Base-by-base conservation (phyloP, 2,329 filamentous ascomycete genomes). In the Neonectria coccinea region DNA sequence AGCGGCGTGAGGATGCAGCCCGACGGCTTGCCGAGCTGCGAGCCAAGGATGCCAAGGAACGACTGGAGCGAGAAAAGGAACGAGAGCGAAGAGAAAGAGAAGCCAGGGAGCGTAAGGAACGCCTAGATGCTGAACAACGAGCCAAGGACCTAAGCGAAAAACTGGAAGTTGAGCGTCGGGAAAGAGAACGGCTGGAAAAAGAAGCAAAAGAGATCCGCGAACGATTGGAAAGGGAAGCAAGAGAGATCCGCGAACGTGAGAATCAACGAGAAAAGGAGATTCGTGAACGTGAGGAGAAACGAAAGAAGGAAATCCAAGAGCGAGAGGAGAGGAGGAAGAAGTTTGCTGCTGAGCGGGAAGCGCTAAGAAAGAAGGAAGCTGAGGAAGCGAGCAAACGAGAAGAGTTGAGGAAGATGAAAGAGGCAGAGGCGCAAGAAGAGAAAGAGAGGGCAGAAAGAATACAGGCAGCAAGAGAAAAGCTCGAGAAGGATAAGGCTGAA, bases 1-100 rank as follows among this genome's bases (percentile, higher is more conserved):
- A 87, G 68, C 82, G 85, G 66, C 85, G 83, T 44, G 86, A 88
- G 36, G 86, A 88, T n/a, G 79, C 84, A 3, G 81, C 84, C 39
- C 84, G 80, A 62, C 79, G 83, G 58, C 74, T 88, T 2, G 84
- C 81, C 33, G 86, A 89, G 68, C 77, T 86, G 11, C 83, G 86
- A 41, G 87, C 88, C 48, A 88, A 85, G 69, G 85, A 88, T 29
- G 83, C 84, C 14, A 81, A 79, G 45, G 83, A 84, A 73, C 79
- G 81, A 39, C 74, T 78, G 47, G 79, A 82, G 59, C 73, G 80
- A 11, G 81, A 82, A 65, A 81, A 76, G 48, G 76, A 77, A 71
- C 63, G 76, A 76, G 54, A 80, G 65, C 61, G 70, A 74, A 59
- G 80, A 79, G 69, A 78, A 74, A 48, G 79, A 79, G 63, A 69